phyloP scores from a whole-genome alignment of 73 alveolate species.

The Tetrahymena malaccensis region DNA sequence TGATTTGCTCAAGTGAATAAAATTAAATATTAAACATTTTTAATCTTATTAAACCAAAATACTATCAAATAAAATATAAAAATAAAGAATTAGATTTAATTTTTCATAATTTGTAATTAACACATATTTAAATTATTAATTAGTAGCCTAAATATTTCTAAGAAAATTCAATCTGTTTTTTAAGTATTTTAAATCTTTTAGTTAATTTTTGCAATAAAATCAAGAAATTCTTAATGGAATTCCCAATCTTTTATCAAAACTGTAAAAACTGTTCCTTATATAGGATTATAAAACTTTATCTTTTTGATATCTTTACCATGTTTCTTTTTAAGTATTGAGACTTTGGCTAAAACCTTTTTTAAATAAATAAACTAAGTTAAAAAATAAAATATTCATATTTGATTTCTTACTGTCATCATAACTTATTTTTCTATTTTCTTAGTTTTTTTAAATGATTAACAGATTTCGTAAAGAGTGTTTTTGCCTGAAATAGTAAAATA shows the following conservation, averaged over 20 bases:
- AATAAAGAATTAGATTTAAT: too few relatives aligned
- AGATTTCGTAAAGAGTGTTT: neutral
- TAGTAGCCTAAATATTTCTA: neutral
- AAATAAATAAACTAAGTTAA: too few relatives aligned
- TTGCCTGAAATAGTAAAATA: neutral
- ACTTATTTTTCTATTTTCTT: neutral
- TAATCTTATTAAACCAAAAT: too few relatives aligned
- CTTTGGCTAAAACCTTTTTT: neutral
- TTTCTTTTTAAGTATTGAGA: neutral
- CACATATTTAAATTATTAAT: too few relatives aligned
- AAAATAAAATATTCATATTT: too few relatives aligned
- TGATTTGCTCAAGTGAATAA: too few relatives aligned
- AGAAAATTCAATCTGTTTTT: neutral
- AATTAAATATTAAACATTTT: too few relatives aligned
- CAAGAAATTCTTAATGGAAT: neutral
- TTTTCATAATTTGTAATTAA: too few relatives aligned
- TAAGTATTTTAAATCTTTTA: too few relatives aligned
- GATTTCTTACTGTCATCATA: neutral
- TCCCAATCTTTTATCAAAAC: neutral
- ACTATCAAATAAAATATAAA: too few relatives aligned
- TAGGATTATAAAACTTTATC: neutral
- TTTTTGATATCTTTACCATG: neutral
- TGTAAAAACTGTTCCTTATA: neutral
- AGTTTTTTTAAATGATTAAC: neutral
- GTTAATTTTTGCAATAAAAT: too few relatives aligned